phyloP scores from a whole-genome alignment of 257 asterid genomes.

The Agastache rugosa region DNA sequence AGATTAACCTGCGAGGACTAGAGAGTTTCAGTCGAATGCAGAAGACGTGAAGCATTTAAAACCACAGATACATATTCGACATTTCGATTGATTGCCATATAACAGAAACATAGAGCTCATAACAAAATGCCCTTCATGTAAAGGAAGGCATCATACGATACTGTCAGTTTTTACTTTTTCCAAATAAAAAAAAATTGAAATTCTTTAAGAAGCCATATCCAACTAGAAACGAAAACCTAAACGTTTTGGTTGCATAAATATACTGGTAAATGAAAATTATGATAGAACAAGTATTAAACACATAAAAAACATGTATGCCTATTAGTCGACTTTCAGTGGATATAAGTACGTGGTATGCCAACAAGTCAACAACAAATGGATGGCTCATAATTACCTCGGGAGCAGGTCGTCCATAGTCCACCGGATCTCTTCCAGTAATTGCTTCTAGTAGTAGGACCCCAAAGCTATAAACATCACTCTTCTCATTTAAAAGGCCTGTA shows the following conservation, averaged over 20 bases:
- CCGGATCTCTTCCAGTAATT: slow-evolving; percentile 97
- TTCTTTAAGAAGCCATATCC: neutral
- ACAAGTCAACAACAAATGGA: neutral
- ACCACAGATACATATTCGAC: neutral
- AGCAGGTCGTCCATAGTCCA: slow-evolving; percentile 93
- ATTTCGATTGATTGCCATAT: neutral
- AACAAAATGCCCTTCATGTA: no score
- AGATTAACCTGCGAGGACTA: slow-evolving; percentile 70
- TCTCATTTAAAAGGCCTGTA: slow-evolving; percentile 90
- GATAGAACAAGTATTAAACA: neutral
- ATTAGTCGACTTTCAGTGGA: neutral
- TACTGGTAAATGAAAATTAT: neutral
- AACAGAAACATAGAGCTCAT: no score
- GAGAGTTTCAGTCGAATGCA: slow-evolving; percentile 8
- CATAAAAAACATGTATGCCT: neutral
- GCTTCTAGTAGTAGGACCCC: slow-evolving; percentile 92
- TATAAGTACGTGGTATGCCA: neutral
- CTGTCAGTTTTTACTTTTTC: neutral
- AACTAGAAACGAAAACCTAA: neutral
- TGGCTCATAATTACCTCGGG: slow-evolving; percentile 68
- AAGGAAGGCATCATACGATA: no score
- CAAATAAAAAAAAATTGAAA: neutral
- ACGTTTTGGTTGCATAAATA: neutral
- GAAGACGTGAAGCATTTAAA: neutral
- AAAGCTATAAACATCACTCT: slow-evolving; percentile 94